Base-by-base conservation (phyloP, 2,329 filamentous ascomycete species). In the Pseudogymnoascus sp. region DNA sequence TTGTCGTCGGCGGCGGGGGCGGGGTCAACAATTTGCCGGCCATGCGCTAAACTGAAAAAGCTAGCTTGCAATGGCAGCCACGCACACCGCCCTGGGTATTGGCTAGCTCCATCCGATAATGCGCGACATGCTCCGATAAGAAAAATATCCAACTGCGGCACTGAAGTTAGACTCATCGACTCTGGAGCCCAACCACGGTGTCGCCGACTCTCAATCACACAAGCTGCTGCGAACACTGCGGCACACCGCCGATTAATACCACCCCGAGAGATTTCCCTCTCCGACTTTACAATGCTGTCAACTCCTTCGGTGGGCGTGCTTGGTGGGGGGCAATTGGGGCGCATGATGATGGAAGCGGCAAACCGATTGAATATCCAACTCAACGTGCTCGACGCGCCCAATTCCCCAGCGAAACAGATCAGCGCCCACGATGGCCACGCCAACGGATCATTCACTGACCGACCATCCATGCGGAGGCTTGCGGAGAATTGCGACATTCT, bases 281-380 rank as follows among this genome's bases (percentile, higher is more conserved):
- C 48, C n/a, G 29, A 55, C 48, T 55, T 55, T 21, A 55, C 48
- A n/a, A 55, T 55, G 48, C 27, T 55, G 27, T 55, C 48, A 35
- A 55, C 48, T 55, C 48, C 48, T 55, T 55, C 48, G 29, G 48
- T 55, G 48, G 82, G 81, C 64, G 77, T 84, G 58, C 76, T 83
- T 62, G 82, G 81, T 35, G 81, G 81, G 60, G 89, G 89, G 69
- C 89, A 92, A 77, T 82, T 99, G 40, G 94, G 93, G 64, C 89
- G 90, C 67, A 97, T 97, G 94, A 84, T 97, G 18, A 88, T 89
- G 66, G 91, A 97, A 78, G 87, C 89, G n/a, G 92, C 92, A 35
- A 72, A 73, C 81, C 83, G 77, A 2, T 82, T 96, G 63, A 91
- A 90, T 69, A 85, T 95, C 67, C 82, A 88, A 67, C 82, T 94